These are phyloP conservation scores for Rhizopogon vulgaris DNA, from an alignment of 768 basidiomycete genomes.

Conservation along the genomic window DNA sequence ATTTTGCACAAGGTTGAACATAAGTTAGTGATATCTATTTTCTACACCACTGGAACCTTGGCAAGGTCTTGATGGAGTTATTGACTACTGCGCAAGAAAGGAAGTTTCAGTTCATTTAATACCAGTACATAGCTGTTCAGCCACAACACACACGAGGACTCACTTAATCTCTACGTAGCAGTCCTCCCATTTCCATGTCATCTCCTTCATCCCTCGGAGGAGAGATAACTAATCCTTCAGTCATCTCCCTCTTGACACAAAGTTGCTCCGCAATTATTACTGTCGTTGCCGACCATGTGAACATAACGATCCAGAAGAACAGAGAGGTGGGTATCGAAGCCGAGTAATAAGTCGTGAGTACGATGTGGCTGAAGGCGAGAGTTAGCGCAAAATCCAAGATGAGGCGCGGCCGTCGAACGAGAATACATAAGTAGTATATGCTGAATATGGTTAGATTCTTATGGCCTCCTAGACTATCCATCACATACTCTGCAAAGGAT, in stretches of 20 bases:
- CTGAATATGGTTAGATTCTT: conserved; percentile 19
- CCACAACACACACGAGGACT: conserved; percentile 19
- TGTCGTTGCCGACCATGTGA: conserved; percentile 63
- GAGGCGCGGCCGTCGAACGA: conserved; percentile 87
- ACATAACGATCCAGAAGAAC: conserved; percentile 87
- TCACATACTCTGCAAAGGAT: conserved; percentile 77
- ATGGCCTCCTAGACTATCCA: conserved; percentile 2
- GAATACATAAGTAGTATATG: conserved; percentile 77
- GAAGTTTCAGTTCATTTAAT: not conserved
- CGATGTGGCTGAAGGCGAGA: conserved; percentile 84
- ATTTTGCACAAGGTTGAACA: not conserved
- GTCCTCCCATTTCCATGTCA: conserved; percentile 48
- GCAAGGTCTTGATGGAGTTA: not conserved
- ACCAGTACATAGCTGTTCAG: not conserved
- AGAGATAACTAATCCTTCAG: conserved; percentile 64
- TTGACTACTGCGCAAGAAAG: not conserved
- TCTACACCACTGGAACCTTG: not conserved
- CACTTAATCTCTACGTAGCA: conserved; percentile 55
- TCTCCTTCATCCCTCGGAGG: conserved; percentile 38
- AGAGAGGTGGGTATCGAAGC: conserved; percentile 70
- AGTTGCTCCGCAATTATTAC: conserved; percentile 86
- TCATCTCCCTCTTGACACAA: conserved; percentile 87
- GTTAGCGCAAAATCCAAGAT: conserved; percentile 94
- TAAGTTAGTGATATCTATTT: not conserved
- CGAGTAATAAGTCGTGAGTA: conserved; percentile 84